Evolutionary conservation across 2,329 filamentous ascomycete species (phyloP).

Genomic region (Pestalotiopsis fici): DNA sequence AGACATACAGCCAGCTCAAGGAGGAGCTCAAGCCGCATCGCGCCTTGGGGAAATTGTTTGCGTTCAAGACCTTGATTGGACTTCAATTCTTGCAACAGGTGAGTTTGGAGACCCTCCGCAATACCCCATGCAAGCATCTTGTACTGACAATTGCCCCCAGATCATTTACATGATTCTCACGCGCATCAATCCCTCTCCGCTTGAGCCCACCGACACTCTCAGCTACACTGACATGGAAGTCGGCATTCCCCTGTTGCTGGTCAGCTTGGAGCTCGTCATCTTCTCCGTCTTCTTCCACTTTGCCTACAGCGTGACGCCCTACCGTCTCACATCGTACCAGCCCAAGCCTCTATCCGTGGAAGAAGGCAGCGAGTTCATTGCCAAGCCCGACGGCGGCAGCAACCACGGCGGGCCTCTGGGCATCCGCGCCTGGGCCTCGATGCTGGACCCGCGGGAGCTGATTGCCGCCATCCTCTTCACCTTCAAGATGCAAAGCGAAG

Average conservation of each 20-base stretch:
- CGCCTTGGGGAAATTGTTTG: conserved; percentile 24
- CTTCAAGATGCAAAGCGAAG: conserved; percentile 3
- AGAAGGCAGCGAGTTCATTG: neutral
- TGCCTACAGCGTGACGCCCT: conserved; percentile 21
- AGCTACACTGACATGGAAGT: conserved; percentile 19
- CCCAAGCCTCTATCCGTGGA: neutral
- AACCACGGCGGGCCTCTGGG: conserved; percentile 11
- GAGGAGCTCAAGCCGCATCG: conserved; percentile 20
- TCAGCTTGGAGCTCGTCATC: conserved; percentile 17
- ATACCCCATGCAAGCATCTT: neutral
- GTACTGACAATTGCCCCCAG: neutral
- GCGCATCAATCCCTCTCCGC: conserved; percentile 9
- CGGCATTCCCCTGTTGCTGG: conserved; percentile 20
- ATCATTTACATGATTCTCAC: conserved; percentile 21
- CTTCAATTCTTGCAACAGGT: conserved; percentile 19
- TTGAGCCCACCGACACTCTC: conserved; percentile 14
- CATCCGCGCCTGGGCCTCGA: neutral
- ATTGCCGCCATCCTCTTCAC: conserved; percentile 8
- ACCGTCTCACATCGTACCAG: conserved; percentile 8
- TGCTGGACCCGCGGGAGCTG: conserved; percentile 10
- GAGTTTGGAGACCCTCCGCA: neutral
- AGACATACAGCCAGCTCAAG: conserved; percentile 15
- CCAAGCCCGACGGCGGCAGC: neutral
- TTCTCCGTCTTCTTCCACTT: conserved; percentile 25
- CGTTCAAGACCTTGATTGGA: conserved; percentile 29